Evolutionary conservation across 1,139 yeast species (phyloP).

Genomic region (Chernovozyma aurita): DNA sequence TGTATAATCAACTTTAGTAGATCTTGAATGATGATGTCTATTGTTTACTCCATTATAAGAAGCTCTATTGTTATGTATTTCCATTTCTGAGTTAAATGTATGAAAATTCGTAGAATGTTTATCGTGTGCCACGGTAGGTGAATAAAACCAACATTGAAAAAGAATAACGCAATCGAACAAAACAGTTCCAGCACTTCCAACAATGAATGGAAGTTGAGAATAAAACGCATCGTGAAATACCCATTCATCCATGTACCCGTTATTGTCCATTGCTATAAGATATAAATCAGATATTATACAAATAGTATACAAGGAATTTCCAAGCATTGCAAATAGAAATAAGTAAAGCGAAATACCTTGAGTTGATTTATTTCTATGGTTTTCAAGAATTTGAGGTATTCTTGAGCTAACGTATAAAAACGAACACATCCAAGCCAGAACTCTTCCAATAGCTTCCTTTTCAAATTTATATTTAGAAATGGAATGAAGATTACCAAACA

Average conservation of each 20-base stretch:
- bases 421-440: constrained; percentile 77
- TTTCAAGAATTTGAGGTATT: constrained; percentile 65
- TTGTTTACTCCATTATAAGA: background rate
- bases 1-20: background rate
- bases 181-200: constrained; percentile 36
- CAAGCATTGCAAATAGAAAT: constrained; percentile 34
- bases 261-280: constrained; percentile 11
- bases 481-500: background rate
- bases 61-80: background rate
- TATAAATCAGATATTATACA: constrained; percentile 29
- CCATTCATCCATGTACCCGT: constrained; percentile 7
- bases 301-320: constrained; percentile 31
- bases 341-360: constrained; percentile 34
- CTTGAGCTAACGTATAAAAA: constrained; percentile 67
- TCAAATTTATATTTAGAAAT: background rate
- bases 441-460: constrained; percentile 33
- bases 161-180: constrained; percentile 30
- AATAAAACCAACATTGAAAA: constrained; percentile 29
- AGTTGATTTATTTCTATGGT: constrained; percentile 27
- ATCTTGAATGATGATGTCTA: background rate
- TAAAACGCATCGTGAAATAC: constrained; percentile 10
- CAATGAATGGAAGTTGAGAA: constrained; percentile 33
- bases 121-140: background rate
- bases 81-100: background rate
- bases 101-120: background rate